Conservation (phyloP, 306 rosid genomes). For the Mimosa bimucronata region DNA sequence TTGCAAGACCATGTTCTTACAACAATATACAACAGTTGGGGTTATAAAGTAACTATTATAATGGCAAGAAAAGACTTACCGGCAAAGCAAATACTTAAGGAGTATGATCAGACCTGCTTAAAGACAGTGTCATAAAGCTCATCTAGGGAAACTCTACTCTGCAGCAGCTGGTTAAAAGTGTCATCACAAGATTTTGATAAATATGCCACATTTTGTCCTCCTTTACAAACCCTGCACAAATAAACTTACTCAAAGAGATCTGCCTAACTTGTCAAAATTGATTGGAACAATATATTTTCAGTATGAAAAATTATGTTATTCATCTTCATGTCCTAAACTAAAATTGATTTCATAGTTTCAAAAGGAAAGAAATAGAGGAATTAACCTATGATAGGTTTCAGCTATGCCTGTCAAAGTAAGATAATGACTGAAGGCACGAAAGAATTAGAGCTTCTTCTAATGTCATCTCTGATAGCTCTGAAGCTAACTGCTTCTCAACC, state of each 20-base stretch:
- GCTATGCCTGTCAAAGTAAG: slow-evolving; percentile 97
- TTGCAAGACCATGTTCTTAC: too few relatives aligned
- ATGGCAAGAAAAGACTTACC: background rate
- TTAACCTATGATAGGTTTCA: slow-evolving; percentile 87
- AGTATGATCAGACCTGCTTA: slow-evolving; percentile 71
- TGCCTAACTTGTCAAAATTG: background rate
- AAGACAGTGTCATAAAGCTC: slow-evolving; percentile 84
- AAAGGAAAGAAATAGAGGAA: slow-evolving; percentile 3
- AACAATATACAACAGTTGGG: too few relatives aligned
- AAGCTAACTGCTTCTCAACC: too few relatives aligned
- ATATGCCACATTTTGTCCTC: slow-evolving; percentile 57
- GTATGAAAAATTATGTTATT: too few relatives aligned
- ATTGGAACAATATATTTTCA: background rate
- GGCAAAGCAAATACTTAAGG: slow-evolving; percentile 1
- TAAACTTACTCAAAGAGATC: slow-evolving; percentile 23
- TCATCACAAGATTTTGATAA: too few relatives aligned
- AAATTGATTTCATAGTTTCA: slow-evolving; percentile 9
- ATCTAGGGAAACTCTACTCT: slow-evolving; percentile 70
- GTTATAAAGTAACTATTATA: too few relatives aligned
- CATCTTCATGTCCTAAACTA: slow-evolving; percentile 12
- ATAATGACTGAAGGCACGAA: too few relatives aligned
- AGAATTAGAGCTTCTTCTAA: too few relatives aligned
- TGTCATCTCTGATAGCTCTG: too few relatives aligned
- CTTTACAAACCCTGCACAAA: slow-evolving; percentile 75
- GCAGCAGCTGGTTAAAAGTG: slow-evolving; percentile 75